Evolutionary conservation across 202 grass and related monocot species (phyloP).

Genomic region (Thinopyrum obtusiflorum): DNA sequence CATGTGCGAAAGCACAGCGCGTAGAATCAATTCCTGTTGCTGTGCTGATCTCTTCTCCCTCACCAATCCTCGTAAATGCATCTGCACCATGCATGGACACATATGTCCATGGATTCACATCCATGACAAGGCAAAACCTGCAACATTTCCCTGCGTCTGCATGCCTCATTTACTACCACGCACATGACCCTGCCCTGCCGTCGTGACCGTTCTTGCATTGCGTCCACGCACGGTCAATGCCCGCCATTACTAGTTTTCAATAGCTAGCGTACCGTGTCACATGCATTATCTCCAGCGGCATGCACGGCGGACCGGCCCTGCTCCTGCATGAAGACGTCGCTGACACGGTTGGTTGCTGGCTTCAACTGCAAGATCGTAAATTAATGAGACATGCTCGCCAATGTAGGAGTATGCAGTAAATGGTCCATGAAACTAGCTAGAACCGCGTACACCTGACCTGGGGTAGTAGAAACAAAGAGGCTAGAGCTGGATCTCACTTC

Average conservation of each 20-base stretch:
- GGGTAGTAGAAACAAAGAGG: no score
- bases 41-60: background rate
- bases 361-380: background rate
- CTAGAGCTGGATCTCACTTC: no score
- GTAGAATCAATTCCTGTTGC: background rate
- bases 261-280: background rate
- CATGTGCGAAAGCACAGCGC: background rate
- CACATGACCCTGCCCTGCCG: background rate
- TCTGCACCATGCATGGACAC: background rate
- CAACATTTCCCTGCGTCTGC: background rate
- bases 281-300: background rate
- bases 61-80: conserved; percentile 23
- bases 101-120: background rate
- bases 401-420: background rate
- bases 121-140: background rate
- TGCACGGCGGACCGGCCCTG: background rate
- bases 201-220: background rate
- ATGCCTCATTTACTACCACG: background rate
- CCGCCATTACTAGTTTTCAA: background rate
- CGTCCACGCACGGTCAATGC: background rate
- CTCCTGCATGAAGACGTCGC: background rate
- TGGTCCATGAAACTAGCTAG: background rate
- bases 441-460: no score
- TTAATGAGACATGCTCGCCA: no score
- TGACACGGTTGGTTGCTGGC: background rate